Evolutionary conservation across 2,329 filamentous ascomycete genomes (phyloP), one percentile per base, ranked within the genome.

Genomic region (Hypoxylon sp.): DNA sequence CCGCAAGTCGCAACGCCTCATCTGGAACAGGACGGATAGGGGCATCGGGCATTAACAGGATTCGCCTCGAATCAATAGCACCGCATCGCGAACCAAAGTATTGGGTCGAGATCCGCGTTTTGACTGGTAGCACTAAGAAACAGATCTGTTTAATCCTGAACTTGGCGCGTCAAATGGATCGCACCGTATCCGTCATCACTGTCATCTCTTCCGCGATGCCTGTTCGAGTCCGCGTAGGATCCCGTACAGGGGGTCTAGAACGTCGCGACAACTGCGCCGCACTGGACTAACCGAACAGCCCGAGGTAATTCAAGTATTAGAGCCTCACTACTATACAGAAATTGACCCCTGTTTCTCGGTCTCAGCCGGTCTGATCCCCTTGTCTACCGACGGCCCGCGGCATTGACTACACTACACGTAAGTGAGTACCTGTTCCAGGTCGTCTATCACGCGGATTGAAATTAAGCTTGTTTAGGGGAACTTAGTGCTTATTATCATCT

Each of bases 321-420:
- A 57, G 55, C 55, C 55, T 57, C 55, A 57, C 11, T 37, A 17
- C 47, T n/a, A 19, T 51, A 20, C 28, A 20, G 19, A 3, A 3
- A 15, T 39, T 7, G 15, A n/a, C 39, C 17, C 47, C 39, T 30
- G 47, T 19, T 22, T 50, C 34, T 43, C 46, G 17, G 34, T 50
- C 28, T n/a, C 37, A 56, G 24, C 46, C 46, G 47, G 37, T 34
- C 48, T 57, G 11, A 20, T 11, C 15, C 26, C 30, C 7, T 11
- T 30, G 8, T 50, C 49, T 53, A 50, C 49, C 49, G 32, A 17
- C 19, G 32, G 26, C 54, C 59, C 59, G 52, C 59, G 52, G 58
- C 15, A 51, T 48, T 26, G 44, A 56, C 13, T 56, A 57, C 19
- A 8, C 13, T 56, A 57, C 19, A 8, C 26, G 34, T 22, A 50